These are phyloP conservation scores for Penicillium mononematosum DNA, from an alignment of 495 filamentous ascomycete genomes.

Conservation along the genomic window DNA sequence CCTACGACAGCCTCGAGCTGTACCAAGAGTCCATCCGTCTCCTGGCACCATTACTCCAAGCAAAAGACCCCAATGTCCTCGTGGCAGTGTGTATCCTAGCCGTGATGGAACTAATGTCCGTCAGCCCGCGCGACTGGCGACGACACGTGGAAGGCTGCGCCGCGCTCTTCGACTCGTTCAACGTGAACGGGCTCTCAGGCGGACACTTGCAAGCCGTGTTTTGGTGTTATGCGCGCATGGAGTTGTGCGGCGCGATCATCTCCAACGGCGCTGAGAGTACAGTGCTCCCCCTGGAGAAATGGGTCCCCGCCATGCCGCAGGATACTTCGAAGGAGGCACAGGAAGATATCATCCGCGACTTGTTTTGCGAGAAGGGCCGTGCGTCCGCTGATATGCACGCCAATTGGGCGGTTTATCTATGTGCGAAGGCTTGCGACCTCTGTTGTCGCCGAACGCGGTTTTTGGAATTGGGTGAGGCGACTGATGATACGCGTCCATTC, in stretches of 20 bases:
- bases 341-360: constrained; percentile 24
- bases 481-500: constrained; percentile 22
- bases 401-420: constrained; percentile 45
- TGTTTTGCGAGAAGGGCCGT: constrained; percentile 24
- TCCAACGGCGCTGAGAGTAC: constrained; percentile 37
- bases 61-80: constrained; percentile 36
- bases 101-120: constrained; percentile 45
- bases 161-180: constrained; percentile 36
- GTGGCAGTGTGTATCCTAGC: constrained; percentile 32
- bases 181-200: constrained; percentile 35
- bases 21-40: constrained; percentile 40
- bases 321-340: constrained; percentile 16
- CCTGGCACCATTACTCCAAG: constrained; percentile 29
- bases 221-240: constrained; percentile 47
- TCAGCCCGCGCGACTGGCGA: constrained; percentile 38
- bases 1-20: constrained; percentile 37
- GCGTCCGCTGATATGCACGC: constrained; percentile 33
- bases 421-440: constrained; percentile 37
- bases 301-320: constrained; percentile 27
- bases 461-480: constrained; percentile 31
- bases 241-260: constrained; percentile 44
- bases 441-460: constrained; percentile 27
- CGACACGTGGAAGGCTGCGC: constrained; percentile 45
- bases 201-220: constrained; percentile 41
- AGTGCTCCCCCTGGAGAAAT: constrained; percentile 34